These are phyloP conservation scores for Coemansia sp. DNA, from an alignment of 192 early-diverging fungal species.

Conservation along the genomic window DNA sequence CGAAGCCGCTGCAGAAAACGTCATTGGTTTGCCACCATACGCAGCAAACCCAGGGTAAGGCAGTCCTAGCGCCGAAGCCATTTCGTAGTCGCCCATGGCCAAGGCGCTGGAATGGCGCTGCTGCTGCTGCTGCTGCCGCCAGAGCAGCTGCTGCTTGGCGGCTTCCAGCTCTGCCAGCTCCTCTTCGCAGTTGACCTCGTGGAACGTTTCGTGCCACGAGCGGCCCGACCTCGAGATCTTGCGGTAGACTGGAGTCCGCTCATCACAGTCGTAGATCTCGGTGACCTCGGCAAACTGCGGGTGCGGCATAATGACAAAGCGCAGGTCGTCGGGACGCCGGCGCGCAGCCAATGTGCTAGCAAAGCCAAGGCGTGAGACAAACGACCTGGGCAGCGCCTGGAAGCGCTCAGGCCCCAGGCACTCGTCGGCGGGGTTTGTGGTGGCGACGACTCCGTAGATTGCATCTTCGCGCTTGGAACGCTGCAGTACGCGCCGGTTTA, in stretches of 20 bases:
- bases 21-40: neutral
- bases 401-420: constrained; percentile 29
- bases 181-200: constrained; percentile 35
- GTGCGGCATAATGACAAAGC: constrained; percentile 43
- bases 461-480: constrained; percentile 36
- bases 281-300: constrained; percentile 27
- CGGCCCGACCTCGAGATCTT: constrained; percentile 43
- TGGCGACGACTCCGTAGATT: constrained; percentile 5
- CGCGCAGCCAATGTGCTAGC: constrained; percentile 30
- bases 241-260: constrained; percentile 37
- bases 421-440: neutral
- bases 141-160: neutral
- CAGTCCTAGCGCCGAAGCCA: constrained; percentile 38
- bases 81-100: constrained; percentile 44
- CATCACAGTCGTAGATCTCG: constrained; percentile 45
- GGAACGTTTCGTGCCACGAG: constrained; percentile 52
- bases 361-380: constrained; percentile 37
- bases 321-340: constrained; percentile 32
- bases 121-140: constrained; percentile 2
- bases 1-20: constrained; percentile 24
- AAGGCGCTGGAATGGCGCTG: neutral
- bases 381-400: constrained; percentile 37
- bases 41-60: constrained; percentile 28
- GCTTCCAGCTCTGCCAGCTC: neutral
- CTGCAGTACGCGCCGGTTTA: constrained; percentile 33